Base-by-base conservation (phyloP, 345 rosid genomes). In the Gossypium longicalyx region DNA sequence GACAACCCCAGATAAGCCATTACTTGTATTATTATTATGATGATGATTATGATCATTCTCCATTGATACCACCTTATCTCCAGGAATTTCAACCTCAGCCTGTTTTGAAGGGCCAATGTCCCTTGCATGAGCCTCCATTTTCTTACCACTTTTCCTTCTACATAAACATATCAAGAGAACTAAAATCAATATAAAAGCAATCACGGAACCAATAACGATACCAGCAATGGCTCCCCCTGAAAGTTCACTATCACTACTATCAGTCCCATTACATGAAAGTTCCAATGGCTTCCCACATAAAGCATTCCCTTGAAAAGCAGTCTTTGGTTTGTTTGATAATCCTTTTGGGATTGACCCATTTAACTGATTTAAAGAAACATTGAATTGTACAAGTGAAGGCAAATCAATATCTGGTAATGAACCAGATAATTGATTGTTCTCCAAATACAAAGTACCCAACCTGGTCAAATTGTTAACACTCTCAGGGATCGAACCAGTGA, bases 251-350 rank as follows among this genome's bases (percentile, higher is more conserved):
- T 48, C 64, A 11, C 77, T 81, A 5, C 71, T 27, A 0, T 64
- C 78, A 6, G 61, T 61, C 17, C 70, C 89, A 52, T 84, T 47
- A 51, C 96, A 90, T 56, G 86, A 52, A 9, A 72, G 41, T 34
- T 34, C 70, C 3, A 95, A 80, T 12, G 99, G 99, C 70, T 83
- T 73, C 62, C 98, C 99, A 67, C 99, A 95, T 1, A 95, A 88
- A 0, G 85, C 87, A 76, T 87, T 93, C 2, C 97, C 98, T 62
- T 70, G 61, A 72, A 93, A 95, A 25, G 88, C 81, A 64, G 80
- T 70, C 43, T 73, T 49, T 16, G 85, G 78, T 81, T 84, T 74
- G 15, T 77, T 74, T 22, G 82, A 57, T 9, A 93, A 75, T 17
- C 78, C 68, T 22, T 74, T 79, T n/a, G 97, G 98, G 11, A 95